These are phyloP conservation scores for Arachnomyces sp. DNA, from an alignment of 2,329 filamentous ascomycete genomes.

Conservation along the genomic window DNA sequence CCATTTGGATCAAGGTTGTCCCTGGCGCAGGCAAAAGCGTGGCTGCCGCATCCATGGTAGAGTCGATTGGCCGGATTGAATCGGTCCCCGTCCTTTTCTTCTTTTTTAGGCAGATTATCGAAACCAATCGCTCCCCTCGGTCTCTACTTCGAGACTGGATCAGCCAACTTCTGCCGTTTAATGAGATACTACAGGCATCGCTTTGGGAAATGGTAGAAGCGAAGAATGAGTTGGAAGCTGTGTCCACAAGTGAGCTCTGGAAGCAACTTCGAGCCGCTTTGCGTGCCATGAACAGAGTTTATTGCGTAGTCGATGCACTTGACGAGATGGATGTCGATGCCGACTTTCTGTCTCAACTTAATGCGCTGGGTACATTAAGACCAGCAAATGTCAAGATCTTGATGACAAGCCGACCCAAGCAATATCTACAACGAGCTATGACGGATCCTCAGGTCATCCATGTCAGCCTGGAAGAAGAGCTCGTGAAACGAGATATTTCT, in stretches of 20 bases:
- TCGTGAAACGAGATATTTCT: constrained; percentile 34
- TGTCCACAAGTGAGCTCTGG: constrained; percentile 11
- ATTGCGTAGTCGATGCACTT: constrained; percentile 38
- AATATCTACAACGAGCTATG: constrained; percentile 24
- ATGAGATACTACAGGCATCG: constrained; percentile 20
- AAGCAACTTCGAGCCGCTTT: constrained; percentile 6
- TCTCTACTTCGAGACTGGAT: constrained; percentile 11
- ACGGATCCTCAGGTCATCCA: constrained; percentile 17
- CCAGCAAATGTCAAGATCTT: constrained; percentile 35
- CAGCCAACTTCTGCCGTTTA: constrained; percentile 3
- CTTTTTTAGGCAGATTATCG: constrained; percentile 15
- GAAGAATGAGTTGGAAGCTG: background rate
- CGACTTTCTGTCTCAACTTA: constrained; percentile 29
- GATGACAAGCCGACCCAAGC: constrained; percentile 25
- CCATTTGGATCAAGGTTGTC: constrained; percentile 14
- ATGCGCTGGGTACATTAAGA: constrained; percentile 24
- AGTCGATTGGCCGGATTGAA: constrained; percentile 1
- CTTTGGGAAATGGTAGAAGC: constrained; percentile 2
- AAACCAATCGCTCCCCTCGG: constrained; percentile 8
- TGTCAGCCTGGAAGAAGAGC: constrained; percentile 29
- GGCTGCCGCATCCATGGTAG: constrained; percentile 11
- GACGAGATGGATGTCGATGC: constrained; percentile 43
- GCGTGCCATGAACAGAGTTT: constrained; percentile 18
- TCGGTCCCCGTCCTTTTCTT: constrained; percentile 9
- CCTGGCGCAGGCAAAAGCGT: constrained; percentile 15